A percentile compares a stretch with the other conserved stretches of the same genome.
phyloP scores from a whole-genome alignment of 1,284 basidiomycete species.

The Tetrapyrgos nigripes region DNA sequence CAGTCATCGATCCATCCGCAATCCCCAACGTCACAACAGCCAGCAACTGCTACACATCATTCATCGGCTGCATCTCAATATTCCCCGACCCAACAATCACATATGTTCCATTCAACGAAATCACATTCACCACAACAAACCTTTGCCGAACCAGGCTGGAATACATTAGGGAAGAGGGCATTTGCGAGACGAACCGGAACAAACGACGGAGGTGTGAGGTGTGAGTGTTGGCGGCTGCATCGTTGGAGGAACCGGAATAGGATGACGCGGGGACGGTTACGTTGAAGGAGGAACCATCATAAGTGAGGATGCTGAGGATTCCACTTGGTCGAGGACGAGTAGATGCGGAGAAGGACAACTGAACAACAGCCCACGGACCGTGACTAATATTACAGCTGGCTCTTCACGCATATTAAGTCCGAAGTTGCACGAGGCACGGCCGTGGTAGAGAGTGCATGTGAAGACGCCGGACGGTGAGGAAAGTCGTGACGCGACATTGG shows the following conservation, averaged over 20 bases:
- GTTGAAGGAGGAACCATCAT: constrained; percentile 86
- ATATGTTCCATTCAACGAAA: constrained; percentile 70
- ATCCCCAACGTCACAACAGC: neutral
- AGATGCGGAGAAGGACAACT: constrained; percentile 75
- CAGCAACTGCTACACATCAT: too few species aligned
- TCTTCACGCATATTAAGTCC: too few species aligned
- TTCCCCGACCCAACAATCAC: constrained; percentile 74
- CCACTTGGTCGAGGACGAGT: constrained; percentile 76
- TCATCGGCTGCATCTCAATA: constrained; percentile 68
- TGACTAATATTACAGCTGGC: too few species aligned
- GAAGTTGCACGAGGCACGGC: too few species aligned
- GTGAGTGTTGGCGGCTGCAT: constrained; percentile 76
- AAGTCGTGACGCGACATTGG: too few species aligned
- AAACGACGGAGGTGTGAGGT: constrained; percentile 82
- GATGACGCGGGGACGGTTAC: constrained; percentile 63
- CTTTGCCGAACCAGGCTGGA: constrained; percentile 77
- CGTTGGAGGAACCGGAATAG: constrained; percentile 71
- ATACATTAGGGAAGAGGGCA: constrained; percentile 74
- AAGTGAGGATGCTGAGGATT: constrained; percentile 75
- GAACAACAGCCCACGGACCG: too few species aligned
- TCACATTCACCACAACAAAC: constrained; percentile 74
- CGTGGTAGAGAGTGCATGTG: too few species aligned
- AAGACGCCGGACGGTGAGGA: too few species aligned
- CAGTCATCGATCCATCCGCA: neutral
- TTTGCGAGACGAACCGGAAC: constrained; percentile 70